These are phyloP conservation scores for Carex cristatella DNA, from an alignment of 176 grass and related monocot species.

Conservation along the genomic window DNA sequence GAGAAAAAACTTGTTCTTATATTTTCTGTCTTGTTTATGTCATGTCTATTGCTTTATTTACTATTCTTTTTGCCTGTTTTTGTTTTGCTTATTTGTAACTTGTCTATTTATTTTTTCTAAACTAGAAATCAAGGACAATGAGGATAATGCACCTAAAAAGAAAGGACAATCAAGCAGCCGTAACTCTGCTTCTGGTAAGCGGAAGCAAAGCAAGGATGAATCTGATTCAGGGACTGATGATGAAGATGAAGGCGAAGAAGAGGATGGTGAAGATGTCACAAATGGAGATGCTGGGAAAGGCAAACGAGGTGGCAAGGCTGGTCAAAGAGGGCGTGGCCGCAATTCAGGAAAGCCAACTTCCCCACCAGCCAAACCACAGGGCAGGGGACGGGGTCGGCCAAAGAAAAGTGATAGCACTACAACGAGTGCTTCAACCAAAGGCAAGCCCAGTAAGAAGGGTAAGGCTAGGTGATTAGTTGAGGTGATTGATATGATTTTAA, in stretches of 20 bases:
- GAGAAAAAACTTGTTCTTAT: not conserved
- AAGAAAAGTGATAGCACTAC: conserved; percentile 44
- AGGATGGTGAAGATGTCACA: conserved; percentile 39
- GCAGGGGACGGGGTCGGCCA: conserved; percentile 57
- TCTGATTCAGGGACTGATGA: conserved; percentile 54
- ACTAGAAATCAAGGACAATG: conserved; percentile 37
- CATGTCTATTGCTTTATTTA: not conserved
- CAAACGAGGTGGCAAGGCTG: conserved; percentile 48
- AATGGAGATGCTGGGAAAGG: conserved; percentile 34
- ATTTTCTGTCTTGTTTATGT: not conserved
- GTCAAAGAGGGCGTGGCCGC: conserved; percentile 47
- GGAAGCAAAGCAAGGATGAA: conserved; percentile 66
- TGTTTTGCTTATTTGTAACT: not conserved
- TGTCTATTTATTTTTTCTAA: not conserved
- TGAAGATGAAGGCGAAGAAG: conserved; percentile 32
- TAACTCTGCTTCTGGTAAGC: conserved; percentile 61
- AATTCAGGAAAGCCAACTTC: conserved; percentile 30
- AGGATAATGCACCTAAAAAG: conserved; percentile 26
- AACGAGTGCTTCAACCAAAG: conserved; percentile 31
- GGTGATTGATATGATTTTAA: not conserved
- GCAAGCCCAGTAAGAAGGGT: conserved; percentile 44
- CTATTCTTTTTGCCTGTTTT: not conserved
- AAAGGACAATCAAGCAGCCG: conserved; percentile 34
- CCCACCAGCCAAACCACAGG: conserved; percentile 33
- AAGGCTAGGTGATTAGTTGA: conserved; percentile 24